Evolutionary conservation across 352 stramenopile species (phyloP).

Genomic region (Phytopythium mirpurense): DNA sequence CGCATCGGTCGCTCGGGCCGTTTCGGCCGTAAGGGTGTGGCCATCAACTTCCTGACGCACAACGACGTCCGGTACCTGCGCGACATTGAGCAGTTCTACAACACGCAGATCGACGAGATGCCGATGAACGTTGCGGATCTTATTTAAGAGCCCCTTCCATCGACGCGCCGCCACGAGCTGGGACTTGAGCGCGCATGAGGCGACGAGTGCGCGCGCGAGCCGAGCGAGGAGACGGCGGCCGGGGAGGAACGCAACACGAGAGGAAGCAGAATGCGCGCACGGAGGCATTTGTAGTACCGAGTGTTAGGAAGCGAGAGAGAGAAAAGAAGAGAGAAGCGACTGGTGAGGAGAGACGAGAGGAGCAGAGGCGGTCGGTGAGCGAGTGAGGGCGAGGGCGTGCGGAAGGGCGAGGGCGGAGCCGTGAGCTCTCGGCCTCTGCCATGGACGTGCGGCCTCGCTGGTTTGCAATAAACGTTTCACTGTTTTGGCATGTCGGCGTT

Average conservation of each 20-base stretch:
- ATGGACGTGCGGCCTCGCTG: no score
- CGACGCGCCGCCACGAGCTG: slow-evolving; percentile 7
- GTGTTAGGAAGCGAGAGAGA: slow-evolving; percentile 29
- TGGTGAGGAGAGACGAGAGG: slow-evolving; percentile 14
- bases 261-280: slow-evolving; percentile 22
- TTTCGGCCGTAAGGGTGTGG: slow-evolving; percentile 99
- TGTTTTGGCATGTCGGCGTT: no score
- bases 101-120: slow-evolving; percentile 99
- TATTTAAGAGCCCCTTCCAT: slow-evolving; percentile 88
- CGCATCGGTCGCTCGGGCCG: slow-evolving; percentile 99
- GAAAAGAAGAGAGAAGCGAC: slow-evolving; percentile 19
- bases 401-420: no score
- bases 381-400: no score
- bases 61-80: slow-evolving; percentile 98
- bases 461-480: no score
- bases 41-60: slow-evolving; percentile 99
- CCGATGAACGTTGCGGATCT: slow-evolving; percentile 99
- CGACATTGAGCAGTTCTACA: slow-evolving; percentile 99
- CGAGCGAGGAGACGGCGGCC: not conserved
- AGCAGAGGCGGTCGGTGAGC: slow-evolving; percentile 6
- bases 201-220: slow-evolving; percentile 1
- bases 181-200: slow-evolving; percentile 3
- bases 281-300: slow-evolving; percentile 28
- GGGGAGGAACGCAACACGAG: slow-evolving; percentile 17
- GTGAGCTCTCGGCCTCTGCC: no score